A percentile compares a stretch with the other conserved stretches of the same genome.
Conservation (phyloP, 768 basidiomycete species). For the Clathrus columnatus region DNA sequence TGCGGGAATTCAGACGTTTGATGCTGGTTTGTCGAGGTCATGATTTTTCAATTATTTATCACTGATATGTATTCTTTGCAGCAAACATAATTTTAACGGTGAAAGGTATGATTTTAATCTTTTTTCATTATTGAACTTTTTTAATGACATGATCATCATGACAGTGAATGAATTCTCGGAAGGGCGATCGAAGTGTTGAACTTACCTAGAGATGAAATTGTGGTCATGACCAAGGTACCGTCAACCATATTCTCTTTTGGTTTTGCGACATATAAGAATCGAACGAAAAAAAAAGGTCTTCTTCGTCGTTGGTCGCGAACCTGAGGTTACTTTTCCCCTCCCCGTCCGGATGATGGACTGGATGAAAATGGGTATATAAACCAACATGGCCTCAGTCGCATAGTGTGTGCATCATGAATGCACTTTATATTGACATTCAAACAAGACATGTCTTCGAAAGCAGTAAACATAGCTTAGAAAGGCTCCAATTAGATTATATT, state of each 20-base stretch:
- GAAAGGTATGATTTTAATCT: neutral
- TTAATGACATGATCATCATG: neutral
- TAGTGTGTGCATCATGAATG: constrained; percentile 31
- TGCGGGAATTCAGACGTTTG: constrained; percentile 23
- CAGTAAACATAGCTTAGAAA: constrained; percentile 31
- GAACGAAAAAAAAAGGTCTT: constrained; percentile 16
- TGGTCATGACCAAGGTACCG: constrained; percentile 39
- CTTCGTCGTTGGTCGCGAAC: constrained; percentile 15
- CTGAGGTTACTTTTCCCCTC: constrained; percentile 7
- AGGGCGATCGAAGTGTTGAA: constrained; percentile 37
- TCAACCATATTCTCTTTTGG: neutral
- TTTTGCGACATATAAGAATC: too few species aligned
- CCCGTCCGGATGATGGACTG: neutral
- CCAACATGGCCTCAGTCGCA: constrained; percentile 38
- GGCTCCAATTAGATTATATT: constrained; percentile 37
- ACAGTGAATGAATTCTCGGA: constrained; percentile 26
- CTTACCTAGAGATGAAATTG: constrained; percentile 38
- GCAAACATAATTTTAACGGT: neutral
- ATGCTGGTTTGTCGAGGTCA: constrained; percentile 16
- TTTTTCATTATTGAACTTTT: neutral
- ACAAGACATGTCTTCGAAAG: constrained; percentile 42
- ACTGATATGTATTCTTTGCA: too few species aligned
- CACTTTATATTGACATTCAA: neutral
- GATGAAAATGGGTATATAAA: constrained; percentile 41
- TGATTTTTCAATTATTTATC: neutral